Percentiles rank a stretch among this genome's conserved stretches.
These are phyloP conservation scores for Curvularia sp. DNA, from an alignment of 2,329 filamentous ascomycete genomes.

Conservation along the genomic window DNA sequence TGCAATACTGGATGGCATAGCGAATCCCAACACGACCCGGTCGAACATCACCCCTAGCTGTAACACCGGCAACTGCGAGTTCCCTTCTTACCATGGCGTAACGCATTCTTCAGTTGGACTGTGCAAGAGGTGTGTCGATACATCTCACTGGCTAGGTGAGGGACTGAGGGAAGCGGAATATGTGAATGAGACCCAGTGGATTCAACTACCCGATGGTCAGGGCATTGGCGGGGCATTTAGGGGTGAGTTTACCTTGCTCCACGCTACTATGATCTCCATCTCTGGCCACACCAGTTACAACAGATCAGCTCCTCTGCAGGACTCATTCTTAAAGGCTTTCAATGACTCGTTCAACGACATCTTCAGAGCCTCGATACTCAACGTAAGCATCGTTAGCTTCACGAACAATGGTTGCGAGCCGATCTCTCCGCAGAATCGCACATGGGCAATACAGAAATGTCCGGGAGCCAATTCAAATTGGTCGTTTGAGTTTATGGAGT, in stretches of 20 bases:
- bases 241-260: no score
- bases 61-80: background rate
- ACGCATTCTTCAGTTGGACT: background rate
- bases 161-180: background rate
- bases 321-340: background rate
- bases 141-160: background rate
- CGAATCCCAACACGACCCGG: background rate
- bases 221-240: no score
- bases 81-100: background rate
- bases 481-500: background rate
- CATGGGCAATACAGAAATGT: background rate
- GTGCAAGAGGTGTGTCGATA: background rate
- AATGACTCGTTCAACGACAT: background rate
- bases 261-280: background rate
- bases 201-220: background rate
- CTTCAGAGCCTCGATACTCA: background rate
- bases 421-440: background rate
- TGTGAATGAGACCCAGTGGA: no score
- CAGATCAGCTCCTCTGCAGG: background rate
- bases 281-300: background rate
- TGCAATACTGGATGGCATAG: background rate
- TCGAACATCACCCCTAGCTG: background rate
- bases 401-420: background rate
- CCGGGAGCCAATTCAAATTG: background rate
- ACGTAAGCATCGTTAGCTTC: background rate